Conservation (phyloP, 352 stramenopile species). For the Globisporangium cylindrosporum region DNA sequence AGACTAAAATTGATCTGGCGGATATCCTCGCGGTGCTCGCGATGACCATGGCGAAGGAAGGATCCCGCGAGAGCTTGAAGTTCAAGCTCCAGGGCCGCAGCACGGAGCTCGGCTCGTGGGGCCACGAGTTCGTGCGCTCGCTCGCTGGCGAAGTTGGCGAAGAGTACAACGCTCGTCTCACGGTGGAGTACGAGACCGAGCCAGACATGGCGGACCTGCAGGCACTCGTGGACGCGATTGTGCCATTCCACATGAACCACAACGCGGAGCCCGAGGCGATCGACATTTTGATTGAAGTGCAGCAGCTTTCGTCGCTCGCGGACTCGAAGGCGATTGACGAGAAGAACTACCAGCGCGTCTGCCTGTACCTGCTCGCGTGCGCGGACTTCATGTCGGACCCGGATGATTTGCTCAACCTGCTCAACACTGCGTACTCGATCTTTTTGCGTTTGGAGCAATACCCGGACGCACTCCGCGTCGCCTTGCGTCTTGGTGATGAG, state of each 20-base stretch:
- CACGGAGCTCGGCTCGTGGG: slow-evolving; percentile 94
- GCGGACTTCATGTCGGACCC: slow-evolving; percentile 98
- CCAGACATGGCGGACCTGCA: slow-evolving; percentile 91
- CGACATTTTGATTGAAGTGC: slow-evolving; percentile 99
- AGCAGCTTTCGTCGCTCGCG: slow-evolving; percentile 95
- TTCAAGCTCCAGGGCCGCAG: slow-evolving; percentile 92
- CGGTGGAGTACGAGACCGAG: slow-evolving; percentile 42
- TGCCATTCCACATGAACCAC: slow-evolving; percentile 99
- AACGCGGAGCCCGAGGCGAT: slow-evolving; percentile 99
- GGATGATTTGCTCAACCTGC: slow-evolving; percentile 93
- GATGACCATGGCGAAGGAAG: slow-evolving; percentile 98
- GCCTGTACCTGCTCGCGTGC: slow-evolving; percentile 98
- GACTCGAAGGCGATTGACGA: slow-evolving; percentile 94
- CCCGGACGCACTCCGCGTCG: slow-evolving; percentile 96
- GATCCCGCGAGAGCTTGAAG: slow-evolving; percentile 78
- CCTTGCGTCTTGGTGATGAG: slow-evolving; percentile 89
- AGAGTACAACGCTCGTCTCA: slow-evolving; percentile 80
- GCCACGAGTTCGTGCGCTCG: slow-evolving; percentile 98
- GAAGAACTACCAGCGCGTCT: slow-evolving; percentile 98
- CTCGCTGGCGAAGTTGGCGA: slow-evolving; percentile 98
- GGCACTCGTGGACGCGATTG: slow-evolving; percentile 97
- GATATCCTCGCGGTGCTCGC: slow-evolving; percentile 93
- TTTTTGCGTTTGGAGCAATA: slow-evolving; percentile 94
- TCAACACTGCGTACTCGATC: slow-evolving; percentile 93
- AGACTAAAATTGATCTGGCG: slow-evolving; percentile 80